Percentiles rank a stretch among this genome's conserved stretches.
Conservation (phyloP, 2,329 filamentous ascomycete genomes). For the Davidsoniella eucalypti region DNA sequence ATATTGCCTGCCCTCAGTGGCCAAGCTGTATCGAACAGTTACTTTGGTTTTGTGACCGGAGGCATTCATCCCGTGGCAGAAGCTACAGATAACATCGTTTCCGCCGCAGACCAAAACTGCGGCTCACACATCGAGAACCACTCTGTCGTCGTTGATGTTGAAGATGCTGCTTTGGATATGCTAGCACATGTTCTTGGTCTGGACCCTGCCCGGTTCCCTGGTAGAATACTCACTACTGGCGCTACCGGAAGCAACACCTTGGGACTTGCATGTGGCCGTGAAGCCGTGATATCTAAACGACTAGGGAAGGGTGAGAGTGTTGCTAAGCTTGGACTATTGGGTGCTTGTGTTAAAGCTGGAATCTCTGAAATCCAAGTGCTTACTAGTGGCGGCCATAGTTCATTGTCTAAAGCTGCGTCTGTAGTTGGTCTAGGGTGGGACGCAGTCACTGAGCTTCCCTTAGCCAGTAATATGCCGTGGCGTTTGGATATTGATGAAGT, state of each 20-base stretch:
- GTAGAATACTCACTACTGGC: constrained; percentile 39
- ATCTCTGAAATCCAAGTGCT: constrained; percentile 58
- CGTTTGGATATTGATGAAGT: constrained; percentile 51
- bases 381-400: constrained; percentile 71
- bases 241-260: constrained; percentile 68
- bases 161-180: constrained; percentile 54
- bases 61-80: constrained; percentile 63
- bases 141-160: constrained; percentile 58
- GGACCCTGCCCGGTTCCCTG: constrained; percentile 40
- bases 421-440: constrained; percentile 61
- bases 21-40: constrained; percentile 47
- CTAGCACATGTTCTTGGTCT: constrained; percentile 51
- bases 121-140: constrained; percentile 66
- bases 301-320: constrained; percentile 29
- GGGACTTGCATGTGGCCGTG: constrained; percentile 49
- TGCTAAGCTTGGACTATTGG: constrained; percentile 52
- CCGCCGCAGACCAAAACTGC: constrained; percentile 67
- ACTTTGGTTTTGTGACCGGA: constrained; percentile 84
- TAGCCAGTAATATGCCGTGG: constrained; percentile 37
- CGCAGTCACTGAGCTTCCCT: constrained; percentile 45
- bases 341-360: constrained; percentile 46
- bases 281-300: constrained; percentile 36
- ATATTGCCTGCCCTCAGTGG: constrained; percentile 47
- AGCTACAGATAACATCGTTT: constrained; percentile 72
- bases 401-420: constrained; percentile 66